Conservation (phyloP, 2,329 filamentous ascomycete genomes). For the Calonectria pauciramosa region DNA sequence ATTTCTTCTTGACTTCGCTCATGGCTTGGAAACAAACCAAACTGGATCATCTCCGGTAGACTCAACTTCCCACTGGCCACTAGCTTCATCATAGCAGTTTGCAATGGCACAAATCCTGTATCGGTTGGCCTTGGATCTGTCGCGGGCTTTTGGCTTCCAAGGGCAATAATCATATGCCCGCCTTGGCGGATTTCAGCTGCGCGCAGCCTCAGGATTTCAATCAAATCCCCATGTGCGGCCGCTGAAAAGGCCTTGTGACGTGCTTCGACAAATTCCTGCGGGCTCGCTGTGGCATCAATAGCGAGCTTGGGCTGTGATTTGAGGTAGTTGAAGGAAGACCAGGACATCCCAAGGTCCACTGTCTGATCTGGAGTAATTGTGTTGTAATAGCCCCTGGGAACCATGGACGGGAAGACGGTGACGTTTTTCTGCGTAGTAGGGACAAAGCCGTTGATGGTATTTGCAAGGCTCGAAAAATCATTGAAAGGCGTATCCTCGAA, state of each 20-base stretch:
- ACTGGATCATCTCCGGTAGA: not conserved
- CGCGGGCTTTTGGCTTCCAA: not conserved
- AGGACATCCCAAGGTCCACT: not conserved
- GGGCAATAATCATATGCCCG: not conserved
- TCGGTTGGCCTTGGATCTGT: not conserved
- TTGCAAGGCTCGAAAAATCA: not conserved
- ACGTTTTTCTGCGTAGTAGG: not conserved
- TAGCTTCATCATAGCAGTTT: not conserved
- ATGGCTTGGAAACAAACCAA: not conserved
- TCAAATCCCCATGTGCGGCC: not conserved
- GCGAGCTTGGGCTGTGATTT: not conserved
- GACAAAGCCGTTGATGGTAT: not conserved
- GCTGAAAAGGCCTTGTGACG: not conserved
- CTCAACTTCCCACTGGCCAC: not conserved
- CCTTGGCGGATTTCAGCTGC: not conserved
- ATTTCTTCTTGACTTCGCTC: not conserved
- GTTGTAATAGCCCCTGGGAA: not conserved
- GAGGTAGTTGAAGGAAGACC: constrained; percentile 2
- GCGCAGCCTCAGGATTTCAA: not conserved
- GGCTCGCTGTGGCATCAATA: not conserved
- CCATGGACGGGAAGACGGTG: not conserved
- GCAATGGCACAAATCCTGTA: not conserved
- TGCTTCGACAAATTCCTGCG: not conserved
- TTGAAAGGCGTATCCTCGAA: not conserved
- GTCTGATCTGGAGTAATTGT: not conserved